Base-by-base conservation (phyloP, 2,329 filamentous ascomycete species). In the Sporothrix inflata region DNA sequence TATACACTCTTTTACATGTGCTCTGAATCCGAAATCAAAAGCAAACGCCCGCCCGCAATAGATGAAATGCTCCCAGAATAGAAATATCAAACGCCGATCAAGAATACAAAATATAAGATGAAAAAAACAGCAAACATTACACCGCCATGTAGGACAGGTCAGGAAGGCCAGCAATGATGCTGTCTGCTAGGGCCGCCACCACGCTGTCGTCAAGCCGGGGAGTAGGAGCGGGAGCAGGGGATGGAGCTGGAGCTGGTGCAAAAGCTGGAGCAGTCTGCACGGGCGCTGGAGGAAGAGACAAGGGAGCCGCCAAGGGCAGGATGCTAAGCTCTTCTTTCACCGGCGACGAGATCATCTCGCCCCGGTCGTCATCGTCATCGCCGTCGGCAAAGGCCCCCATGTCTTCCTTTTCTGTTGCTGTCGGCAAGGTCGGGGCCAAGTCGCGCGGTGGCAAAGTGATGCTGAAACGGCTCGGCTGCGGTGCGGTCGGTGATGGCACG, bases 321-420 rank as follows among this genome's bases (percentile, higher is more conserved):
- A 21, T 47, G 9, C 34, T 47, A 42, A 27, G 21, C 30, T 65
- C 34, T 30, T 27, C 40, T n/a, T 30, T 60, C 6, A 34, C 63
- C 2, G 82, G 83, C 3, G 84, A 84, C 8, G 81, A 81, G 1
- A 89, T 81, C 87, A 89, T 89, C 73, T 89, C 87, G 1, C 87
- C 87, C 87, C 87, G 89, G 45, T 89, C 87, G 60, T 49, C 87
- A 60, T 88, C 86, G 1, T 88, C 86, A 5, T 87, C 84, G 0
- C 84, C 81, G 0, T 78, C 53, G 24, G 27, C 30, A 19, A 55
- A n/a, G 24, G 30, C 47, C 11, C 65, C 60, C 6, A 16, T 8
- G 38, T 55, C 60, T 12, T 66, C 24, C 9, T 40, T 49, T 9
- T 21, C 49, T 2, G 63, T 66, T 1, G 45, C 34, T 30, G 65